Percentiles rank a stretch among this genome's conserved stretches.
Evolutionary conservation across 345 rosid species (phyloP).

Genomic region (Anacardium occidentale): DNA sequence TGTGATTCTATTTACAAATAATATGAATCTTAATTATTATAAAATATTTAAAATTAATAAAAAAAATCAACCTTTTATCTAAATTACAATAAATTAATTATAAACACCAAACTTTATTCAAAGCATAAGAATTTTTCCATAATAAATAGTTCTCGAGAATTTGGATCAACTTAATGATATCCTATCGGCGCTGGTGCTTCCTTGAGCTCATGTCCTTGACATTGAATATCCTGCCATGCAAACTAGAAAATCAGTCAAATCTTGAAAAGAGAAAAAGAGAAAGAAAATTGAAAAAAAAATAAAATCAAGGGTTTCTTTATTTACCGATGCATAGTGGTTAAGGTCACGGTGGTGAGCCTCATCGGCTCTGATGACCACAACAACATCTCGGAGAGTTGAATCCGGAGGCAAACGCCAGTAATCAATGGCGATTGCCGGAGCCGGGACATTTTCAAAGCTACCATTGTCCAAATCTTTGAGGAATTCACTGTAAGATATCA

Average conservation of each 20-base stretch:
- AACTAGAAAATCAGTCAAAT: background rate
- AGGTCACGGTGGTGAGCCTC: conserved; percentile 57
- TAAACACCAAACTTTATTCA: no score
- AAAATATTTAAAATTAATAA: no score
- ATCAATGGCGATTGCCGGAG: conserved; percentile 67
- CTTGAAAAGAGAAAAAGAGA: background rate
- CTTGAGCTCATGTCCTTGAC: conserved; percentile 48
- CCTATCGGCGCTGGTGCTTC: conserved; percentile 58
- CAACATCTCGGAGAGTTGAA: conserved; percentile 59
- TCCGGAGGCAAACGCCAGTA: conserved; percentile 57
- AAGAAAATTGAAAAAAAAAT: background rate
- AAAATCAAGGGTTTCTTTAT: no score
- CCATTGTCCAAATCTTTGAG: conserved; percentile 60
- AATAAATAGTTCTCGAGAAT: background rate
- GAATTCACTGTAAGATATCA: conserved; percentile 56
- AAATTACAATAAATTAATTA: no score
- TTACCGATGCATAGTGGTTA: conserved; percentile 67
- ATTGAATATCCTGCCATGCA: conserved; percentile 52
- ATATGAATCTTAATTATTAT: no score
- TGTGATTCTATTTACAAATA: no score
- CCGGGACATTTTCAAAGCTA: conserved; percentile 45
- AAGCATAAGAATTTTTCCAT: no score
- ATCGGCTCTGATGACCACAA: conserved; percentile 58
- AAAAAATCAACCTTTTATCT: no score
- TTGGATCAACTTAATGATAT: conserved; percentile 31